Conservation (phyloP, 164 flowering plant species). For the Hamamelis virginiana region DNA sequence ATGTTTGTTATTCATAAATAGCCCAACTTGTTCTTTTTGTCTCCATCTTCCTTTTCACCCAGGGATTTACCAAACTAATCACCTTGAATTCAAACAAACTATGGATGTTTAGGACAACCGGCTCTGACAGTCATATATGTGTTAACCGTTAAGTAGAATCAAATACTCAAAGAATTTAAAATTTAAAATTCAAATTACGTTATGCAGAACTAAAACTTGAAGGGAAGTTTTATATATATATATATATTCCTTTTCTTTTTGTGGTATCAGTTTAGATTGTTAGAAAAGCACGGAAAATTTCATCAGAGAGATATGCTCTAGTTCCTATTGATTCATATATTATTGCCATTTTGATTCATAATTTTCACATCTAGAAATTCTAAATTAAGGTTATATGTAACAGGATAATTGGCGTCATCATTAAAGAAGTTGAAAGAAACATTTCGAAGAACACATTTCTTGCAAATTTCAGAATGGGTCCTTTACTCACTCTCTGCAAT, state of each 20-base stretch:
- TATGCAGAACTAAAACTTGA: no score
- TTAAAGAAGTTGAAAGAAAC: constrained; percentile 82
- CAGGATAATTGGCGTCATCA: constrained; percentile 81
- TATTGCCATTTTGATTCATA: neutral
- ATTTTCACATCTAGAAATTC: neutral
- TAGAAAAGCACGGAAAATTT: neutral
- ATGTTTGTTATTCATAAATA: no score
- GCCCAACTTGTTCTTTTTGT: no score
- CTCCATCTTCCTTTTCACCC: no score
- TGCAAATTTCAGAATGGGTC: constrained; percentile 72
- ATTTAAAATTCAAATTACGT: neutral
- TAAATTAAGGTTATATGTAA: constrained; percentile 11
- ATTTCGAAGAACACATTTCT: constrained; percentile 79
- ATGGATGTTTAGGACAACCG: no score
- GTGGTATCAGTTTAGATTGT: neutral
- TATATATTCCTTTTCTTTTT: neutral
- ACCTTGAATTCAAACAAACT: no score
- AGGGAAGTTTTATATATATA: no score
- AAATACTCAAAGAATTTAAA: neutral
- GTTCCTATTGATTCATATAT: neutral
- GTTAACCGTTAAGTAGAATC: neutral
- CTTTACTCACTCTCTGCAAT: constrained; percentile 65
- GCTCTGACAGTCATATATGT: neutral
- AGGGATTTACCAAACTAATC: no score
- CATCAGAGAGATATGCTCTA: neutral